phyloP scores from a whole-genome alignment of 1,139 yeast genomes.

The Zhuliangozyma parablackwelliae region DNA sequence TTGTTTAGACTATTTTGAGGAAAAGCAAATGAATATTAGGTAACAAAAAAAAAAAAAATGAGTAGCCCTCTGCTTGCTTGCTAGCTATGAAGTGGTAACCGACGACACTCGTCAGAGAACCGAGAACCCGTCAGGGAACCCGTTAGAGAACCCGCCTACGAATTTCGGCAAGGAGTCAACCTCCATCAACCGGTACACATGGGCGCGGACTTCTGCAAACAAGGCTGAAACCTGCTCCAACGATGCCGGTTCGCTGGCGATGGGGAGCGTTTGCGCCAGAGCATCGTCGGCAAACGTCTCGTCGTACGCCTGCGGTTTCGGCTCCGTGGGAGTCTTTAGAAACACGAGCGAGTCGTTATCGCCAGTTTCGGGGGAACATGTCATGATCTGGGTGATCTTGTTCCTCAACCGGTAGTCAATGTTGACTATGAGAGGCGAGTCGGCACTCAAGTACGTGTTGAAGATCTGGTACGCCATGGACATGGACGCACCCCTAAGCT shows the following conservation, averaged over 20 bases:
- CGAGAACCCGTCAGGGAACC: no score
- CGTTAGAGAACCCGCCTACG: conserved; percentile 27
- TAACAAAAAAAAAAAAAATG: no score
- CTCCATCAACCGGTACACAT: conserved; percentile 60
- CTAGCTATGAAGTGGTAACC: no score
- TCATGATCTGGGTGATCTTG: conserved; percentile 43
- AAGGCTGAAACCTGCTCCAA: conserved; percentile 1
- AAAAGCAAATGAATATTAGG: no score
- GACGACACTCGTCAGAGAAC: background rate
- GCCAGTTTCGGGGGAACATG: conserved; percentile 8
- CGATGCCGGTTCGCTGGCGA: no score
- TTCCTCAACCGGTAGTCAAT: conserved; percentile 57
- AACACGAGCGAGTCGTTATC: background rate
- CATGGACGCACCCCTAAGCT: conserved; percentile 40
- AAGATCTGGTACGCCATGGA: conserved; percentile 60
- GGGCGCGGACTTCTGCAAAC: conserved; percentile 13
- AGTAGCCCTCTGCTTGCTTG: no score
- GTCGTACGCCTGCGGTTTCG: no score
- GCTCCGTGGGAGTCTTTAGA: no score
- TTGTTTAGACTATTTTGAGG: conserved; percentile 17
- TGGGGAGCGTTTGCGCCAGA: no score
- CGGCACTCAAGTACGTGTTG: conserved; percentile 61
- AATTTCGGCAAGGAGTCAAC: conserved; percentile 74
- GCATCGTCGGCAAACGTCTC: no score
- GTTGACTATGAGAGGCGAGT: conserved; percentile 70